Percentiles rank a stretch among this genome's conserved stretches.
Evolutionary conservation across 1,284 basidiomycete genomes (phyloP).

Genomic region (Fistulinella cinereoalba): DNA sequence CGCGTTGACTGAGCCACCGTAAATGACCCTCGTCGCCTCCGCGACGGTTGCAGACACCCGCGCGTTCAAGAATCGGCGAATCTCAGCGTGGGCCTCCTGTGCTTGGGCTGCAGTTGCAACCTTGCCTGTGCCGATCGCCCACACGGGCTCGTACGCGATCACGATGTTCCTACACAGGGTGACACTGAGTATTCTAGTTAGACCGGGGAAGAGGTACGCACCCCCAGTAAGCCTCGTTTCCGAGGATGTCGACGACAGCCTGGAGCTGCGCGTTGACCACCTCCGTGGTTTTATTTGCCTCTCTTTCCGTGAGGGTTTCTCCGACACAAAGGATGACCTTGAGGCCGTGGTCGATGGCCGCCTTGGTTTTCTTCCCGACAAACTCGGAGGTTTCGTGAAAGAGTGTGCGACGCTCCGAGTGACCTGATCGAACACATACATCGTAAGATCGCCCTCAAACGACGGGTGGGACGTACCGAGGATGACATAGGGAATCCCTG

Average conservation of each 20-base stretch:
- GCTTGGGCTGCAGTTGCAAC: constrained; percentile 92
- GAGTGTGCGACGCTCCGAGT: constrained; percentile 93
- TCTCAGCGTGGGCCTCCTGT: constrained; percentile 87
- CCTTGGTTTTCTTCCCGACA: constrained; percentile 85
- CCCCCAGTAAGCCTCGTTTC: constrained; percentile 74
- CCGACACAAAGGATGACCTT: constrained; percentile 96
- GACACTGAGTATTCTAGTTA: background rate
- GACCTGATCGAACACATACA: constrained; percentile 45
- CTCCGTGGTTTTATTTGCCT: constrained; percentile 72
- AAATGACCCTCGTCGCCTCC: constrained; percentile 84
- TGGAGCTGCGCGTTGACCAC: constrained; percentile 85
- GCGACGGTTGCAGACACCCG: constrained; percentile 72
- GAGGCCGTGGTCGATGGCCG: constrained; percentile 72
- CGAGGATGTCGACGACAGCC: constrained; percentile 67
- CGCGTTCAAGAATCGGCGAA: constrained; percentile 74
- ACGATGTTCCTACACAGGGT: constrained; percentile 70
- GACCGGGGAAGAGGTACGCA: constrained; percentile 35
- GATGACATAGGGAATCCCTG: constrained; percentile 88
- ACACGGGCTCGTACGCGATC: constrained; percentile 95
- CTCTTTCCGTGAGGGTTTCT: constrained; percentile 90
- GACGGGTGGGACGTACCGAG: constrained; percentile 53
- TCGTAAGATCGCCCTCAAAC: background rate
- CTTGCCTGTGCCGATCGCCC: constrained; percentile 98
- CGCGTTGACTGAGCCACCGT: constrained; percentile 91
- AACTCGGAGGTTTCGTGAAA: constrained; percentile 87